phyloP scores from a whole-genome alignment of 805 yeast genomes.

The Hanseniaspora guilliermondii region DNA sequence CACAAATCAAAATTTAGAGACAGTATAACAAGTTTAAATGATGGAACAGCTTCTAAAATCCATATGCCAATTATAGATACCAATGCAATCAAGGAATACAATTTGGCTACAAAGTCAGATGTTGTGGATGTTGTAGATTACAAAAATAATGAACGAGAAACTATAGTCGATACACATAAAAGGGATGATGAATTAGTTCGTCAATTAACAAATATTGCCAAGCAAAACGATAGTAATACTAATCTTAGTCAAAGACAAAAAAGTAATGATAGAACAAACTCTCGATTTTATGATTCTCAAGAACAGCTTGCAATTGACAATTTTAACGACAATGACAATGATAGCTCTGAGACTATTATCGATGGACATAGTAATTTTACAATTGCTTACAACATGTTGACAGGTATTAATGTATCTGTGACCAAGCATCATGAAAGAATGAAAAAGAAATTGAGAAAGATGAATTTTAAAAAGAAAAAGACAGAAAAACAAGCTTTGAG shows the following conservation, averaged over 20 bases:
- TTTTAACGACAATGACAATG: slow-evolving; percentile 37
- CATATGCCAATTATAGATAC: not conserved
- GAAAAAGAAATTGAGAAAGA: slow-evolving; percentile 1
- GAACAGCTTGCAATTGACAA: slow-evolving; percentile 34
- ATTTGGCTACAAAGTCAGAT: slow-evolving; percentile 1
- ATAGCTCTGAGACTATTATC: slow-evolving; percentile 64
- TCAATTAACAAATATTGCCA: not conserved
- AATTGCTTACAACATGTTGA: slow-evolving; percentile 92
- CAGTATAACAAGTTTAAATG: slow-evolving; percentile 1
- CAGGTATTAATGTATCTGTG: slow-evolving; percentile 92
- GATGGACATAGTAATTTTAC: slow-evolving; percentile 92
- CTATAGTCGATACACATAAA: not conserved
- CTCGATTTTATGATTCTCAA: not conserved
- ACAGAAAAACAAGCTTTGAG: not conserved
- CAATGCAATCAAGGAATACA: slow-evolving; percentile 9
- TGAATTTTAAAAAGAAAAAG: not conserved
- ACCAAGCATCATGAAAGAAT: slow-evolving; percentile 44
- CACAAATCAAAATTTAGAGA: slow-evolving; percentile 9
- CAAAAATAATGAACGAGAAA: slow-evolving; percentile 8
- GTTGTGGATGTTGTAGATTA: slow-evolving; percentile 10
- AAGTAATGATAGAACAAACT: not conserved
- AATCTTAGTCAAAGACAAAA: not conserved
- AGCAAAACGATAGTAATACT: slow-evolving; percentile 14
- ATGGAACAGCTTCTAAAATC: not conserved
- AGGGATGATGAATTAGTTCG: slow-evolving; percentile 2